Percentiles rank a stretch among this genome's conserved stretches.
Conservation (phyloP, 2,329 filamentous ascomycete genomes). For the Arthrobotrys entomopaga region DNA sequence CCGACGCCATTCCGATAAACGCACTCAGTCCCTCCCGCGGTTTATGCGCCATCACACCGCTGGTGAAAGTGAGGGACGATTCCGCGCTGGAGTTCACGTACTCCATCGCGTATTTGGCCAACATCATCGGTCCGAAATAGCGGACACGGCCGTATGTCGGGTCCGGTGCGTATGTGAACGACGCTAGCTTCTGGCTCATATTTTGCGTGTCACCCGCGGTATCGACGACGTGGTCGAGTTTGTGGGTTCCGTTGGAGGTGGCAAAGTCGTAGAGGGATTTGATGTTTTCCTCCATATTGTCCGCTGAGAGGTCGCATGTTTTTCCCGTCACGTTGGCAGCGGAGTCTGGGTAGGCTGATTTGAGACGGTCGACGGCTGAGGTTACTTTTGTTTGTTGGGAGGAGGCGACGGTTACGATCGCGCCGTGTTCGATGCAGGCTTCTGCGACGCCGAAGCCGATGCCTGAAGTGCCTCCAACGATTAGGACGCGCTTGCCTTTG, state of each 20-base stretch:
- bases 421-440: constrained; percentile 68
- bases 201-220: constrained; percentile 68
- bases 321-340: constrained; percentile 63
- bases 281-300: constrained; percentile 66
- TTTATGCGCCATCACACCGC: constrained; percentile 66
- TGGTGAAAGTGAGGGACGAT: constrained; percentile 69
- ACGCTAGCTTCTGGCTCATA: constrained; percentile 61
- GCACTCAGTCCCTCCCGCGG: constrained; percentile 67
- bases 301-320: constrained; percentile 65
- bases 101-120: constrained; percentile 66
- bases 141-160: constrained; percentile 65
- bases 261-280: constrained; percentile 63
- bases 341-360: constrained; percentile 63
- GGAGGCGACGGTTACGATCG: constrained; percentile 70
- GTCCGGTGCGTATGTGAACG: constrained; percentile 62
- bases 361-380: constrained; percentile 64
- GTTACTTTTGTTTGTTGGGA: constrained; percentile 67
- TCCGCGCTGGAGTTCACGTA: constrained; percentile 64
- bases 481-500: constrained; percentile 65
- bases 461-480: constrained; percentile 73
- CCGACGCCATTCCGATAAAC: constrained; percentile 63
- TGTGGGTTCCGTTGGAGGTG: constrained; percentile 58
- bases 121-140: constrained; percentile 66
- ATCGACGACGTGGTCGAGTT: constrained; percentile 69
- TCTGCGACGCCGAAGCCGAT: constrained; percentile 73